phyloP scores from a whole-genome alignment of 148 eudicot genomes.

The Spergularia marina region DNA sequence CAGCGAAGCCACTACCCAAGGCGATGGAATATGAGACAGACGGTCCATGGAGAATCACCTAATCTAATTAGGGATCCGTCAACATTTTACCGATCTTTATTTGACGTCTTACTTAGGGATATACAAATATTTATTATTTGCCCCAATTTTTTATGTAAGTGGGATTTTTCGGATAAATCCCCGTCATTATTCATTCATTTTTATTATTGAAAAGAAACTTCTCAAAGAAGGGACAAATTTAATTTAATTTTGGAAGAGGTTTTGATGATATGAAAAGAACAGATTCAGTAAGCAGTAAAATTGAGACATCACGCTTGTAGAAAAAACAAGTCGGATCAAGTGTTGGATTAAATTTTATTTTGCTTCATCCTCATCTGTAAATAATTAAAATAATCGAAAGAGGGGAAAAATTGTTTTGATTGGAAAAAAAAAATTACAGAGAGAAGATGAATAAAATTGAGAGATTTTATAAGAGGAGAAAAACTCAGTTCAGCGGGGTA shows the following conservation, averaged over 20 bases:
- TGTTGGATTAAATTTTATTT: slow-evolving; percentile 31
- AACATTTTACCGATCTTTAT: slow-evolving; percentile 23
- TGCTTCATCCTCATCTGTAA: slow-evolving; percentile 26
- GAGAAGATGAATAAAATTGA: not conserved
- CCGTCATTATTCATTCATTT: slow-evolving; percentile 20
- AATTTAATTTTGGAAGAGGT: not conserved
- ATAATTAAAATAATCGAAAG: not conserved
- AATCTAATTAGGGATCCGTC: slow-evolving; percentile 7
- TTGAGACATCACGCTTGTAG: slow-evolving; percentile 12
- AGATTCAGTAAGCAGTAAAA: slow-evolving; percentile 27
- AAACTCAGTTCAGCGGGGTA: slow-evolving; percentile 41
- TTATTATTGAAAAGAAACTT: too few relatives aligned
- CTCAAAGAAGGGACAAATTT: not conserved
- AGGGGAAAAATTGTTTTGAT: not conserved
- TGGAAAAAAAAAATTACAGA: not conserved
- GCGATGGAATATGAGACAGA: slow-evolving; percentile 47
- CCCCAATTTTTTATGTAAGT: slow-evolving; percentile 33
- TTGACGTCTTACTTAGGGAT: slow-evolving; percentile 43
- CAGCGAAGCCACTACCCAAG: slow-evolving; percentile 47
- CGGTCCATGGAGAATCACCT: slow-evolving; percentile 5
- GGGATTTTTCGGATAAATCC: slow-evolving; percentile 42
- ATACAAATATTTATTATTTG: slow-evolving; percentile 33
- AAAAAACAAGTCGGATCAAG: slow-evolving; percentile 31
- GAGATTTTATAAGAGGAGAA: slow-evolving; percentile 24
- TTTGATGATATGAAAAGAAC: not conserved